Base-by-base conservation (phyloP, 192 early-diverging fungal genomes). In the Backusella parvicylindrica region DNA sequence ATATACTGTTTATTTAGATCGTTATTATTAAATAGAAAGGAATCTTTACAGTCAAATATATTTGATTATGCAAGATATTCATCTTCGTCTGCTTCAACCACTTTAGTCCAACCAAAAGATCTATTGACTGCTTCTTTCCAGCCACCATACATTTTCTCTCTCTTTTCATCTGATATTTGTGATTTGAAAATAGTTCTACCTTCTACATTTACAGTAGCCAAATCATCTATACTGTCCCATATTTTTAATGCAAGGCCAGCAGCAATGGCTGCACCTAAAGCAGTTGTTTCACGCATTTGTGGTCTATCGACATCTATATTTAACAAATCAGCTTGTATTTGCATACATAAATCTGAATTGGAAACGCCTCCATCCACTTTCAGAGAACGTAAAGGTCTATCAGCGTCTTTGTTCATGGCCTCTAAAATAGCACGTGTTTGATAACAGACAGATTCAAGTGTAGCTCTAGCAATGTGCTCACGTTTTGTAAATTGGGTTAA, bases 341-440 rank as follows among this genome's bases (percentile, higher is more conserved):
- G 95, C 96, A 98, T 98, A 68, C 89, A 87, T 40, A 94, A 65
- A 72, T 96, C 93, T 30, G 95, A 96, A 81, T 94, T 94, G 35
- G 94, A 95, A 79, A 98, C 81, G 12, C 96, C 96, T n/a, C 96
- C 96, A 76, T 98, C 96, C n/a, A 96, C 96, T 38, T 92, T 91
- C 18, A 98, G 84, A n/a, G 86, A 73, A 23, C 84, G 83, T 68
- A 98, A 85, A 3, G 89, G 89, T 6, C 80, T 78, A 70, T 90
- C 88, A 16, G 88, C 87, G 71, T 95, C 95, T 30, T 84, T 84
- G 82, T 95, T 92, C 93, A 97, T 98, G 50, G 94, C 94, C 12
- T 97, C 92, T 15, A 98, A 81, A 67, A 96, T 89, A 56, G 95
- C 95, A 11, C 89, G 89, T 36, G 94, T 91, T 80, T 98, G 96